Evolutionary conservation across 495 filamentous ascomycete species (phyloP), one percentile per base, ranked within the genome.

Genomic region (Pseudevernia furfuracea): DNA sequence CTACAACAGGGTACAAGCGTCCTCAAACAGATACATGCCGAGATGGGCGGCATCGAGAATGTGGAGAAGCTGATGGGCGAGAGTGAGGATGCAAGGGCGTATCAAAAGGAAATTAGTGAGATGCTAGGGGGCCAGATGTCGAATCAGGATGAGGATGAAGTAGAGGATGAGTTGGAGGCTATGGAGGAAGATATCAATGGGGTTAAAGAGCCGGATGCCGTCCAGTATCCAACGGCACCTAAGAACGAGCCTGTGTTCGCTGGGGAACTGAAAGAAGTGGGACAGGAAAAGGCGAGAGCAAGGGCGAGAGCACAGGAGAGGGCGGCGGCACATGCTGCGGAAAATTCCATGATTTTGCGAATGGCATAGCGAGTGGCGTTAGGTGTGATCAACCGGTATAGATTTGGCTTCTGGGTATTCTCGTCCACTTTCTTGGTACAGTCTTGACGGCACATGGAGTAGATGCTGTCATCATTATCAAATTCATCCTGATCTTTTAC

Each of bases 31-130:
- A 97, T 98, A 63, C 86, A 97, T 69, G 84, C 84, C 66, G 94
- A 98, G 77, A 98, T 98, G 91, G 95, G 93, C 36, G 92, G 92
- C 1, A 79, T 98, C 60, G 92, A 96, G 68, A 83, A 87, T 61
- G 92, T 97, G 58, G 92, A 96, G 82, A 90, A 90, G 78, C 73
- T 97, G 68, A 89, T 96, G 88, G 93, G 88, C 15, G 91, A 96
- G 77, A 92, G 81, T 32, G 89, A 88, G 41, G 93, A 96, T 65
- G 93, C 90, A 30, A 82, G 88, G 68, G 89, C 88, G 19, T 96
- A 96, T 78, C 92, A 96, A 73, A 81, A 85, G 89, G 92, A 94
- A 74, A 81, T 98, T 66, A 92, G 85, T 74, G 91, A 94, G 52
- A 90, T 96, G 87, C 82, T 98, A 15, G 89, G 84, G 14, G 90